Evolutionary conservation across 768 basidiomycete genomes (phyloP).

Genomic region (Candolleomyces efflorescens): DNA sequence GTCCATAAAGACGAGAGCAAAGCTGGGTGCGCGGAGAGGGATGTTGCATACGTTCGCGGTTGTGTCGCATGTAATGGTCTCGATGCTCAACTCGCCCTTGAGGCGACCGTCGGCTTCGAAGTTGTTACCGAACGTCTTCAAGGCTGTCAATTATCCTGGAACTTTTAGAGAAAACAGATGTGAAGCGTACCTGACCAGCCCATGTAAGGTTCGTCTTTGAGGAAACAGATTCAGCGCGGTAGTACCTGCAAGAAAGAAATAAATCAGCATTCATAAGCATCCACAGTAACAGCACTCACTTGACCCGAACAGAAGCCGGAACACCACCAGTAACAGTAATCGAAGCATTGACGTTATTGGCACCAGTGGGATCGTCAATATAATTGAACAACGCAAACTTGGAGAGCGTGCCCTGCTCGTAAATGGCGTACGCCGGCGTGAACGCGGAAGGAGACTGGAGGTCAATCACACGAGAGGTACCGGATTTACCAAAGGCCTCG

Average conservation of each 20-base stretch:
- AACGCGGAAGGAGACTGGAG: constrained; percentile 47
- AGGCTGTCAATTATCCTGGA: not conserved
- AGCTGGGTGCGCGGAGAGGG: constrained; percentile 63
- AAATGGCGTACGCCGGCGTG: constrained; percentile 70
- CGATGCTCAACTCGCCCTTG: constrained; percentile 47
- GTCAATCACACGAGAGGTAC: constrained; percentile 62
- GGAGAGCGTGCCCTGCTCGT: constrained; percentile 58
- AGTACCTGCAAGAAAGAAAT: constrained; percentile 36
- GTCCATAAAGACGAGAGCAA: constrained; percentile 61
- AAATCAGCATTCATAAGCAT: constrained; percentile 30
- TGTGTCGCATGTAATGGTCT: constrained; percentile 57
- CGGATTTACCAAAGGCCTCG: constrained; percentile 62
- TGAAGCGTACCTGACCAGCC: constrained; percentile 60
- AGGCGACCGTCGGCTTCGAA: constrained; percentile 69
- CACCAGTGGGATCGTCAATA: constrained; percentile 55
- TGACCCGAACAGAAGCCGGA: constrained; percentile 45
- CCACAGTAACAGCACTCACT: constrained; percentile 52
- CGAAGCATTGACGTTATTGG: constrained; percentile 47
- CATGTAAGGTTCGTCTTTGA: constrained; percentile 68
- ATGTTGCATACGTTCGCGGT: constrained; percentile 51
- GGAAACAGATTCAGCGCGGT: constrained; percentile 50
- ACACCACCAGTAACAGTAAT: constrained; percentile 44
- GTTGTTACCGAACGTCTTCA: constrained; percentile 54
- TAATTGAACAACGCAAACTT: constrained; percentile 73
- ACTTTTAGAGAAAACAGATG: not conserved